Evolutionary conservation across 129 eudicot species (phyloP).

Genomic region (Pulicaria dysenterica): DNA sequence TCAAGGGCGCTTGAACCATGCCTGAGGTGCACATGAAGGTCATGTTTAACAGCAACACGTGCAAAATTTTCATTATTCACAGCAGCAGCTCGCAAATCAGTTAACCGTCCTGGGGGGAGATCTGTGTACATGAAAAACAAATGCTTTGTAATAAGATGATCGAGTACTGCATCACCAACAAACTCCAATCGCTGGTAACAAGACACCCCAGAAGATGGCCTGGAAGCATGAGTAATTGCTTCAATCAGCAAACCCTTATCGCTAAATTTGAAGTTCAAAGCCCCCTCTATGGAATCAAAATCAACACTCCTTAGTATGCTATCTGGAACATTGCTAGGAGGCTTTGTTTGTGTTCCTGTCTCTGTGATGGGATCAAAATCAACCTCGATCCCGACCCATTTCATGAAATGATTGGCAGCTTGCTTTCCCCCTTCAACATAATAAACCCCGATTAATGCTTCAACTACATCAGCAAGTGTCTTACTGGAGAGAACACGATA

Average conservation of each 20-base stretch:
- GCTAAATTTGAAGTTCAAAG: constrained; percentile 59
- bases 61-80: constrained; percentile 99
- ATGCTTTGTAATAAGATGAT: constrained; percentile 93
- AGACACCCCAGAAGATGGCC: constrained; percentile 98
- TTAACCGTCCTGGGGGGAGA: constrained; percentile 96
- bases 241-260: constrained; percentile 75
- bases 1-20: constrained; percentile 98
- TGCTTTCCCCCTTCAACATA: constrained; percentile 92
- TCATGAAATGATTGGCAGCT: constrained; percentile 96
- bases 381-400: constrained; percentile 90
- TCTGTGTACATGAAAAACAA: constrained; percentile 91
- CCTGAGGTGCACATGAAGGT: constrained; percentile 87
- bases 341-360: constrained; percentile 36
- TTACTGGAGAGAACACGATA: constrained; percentile 95
- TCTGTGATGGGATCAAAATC: constrained; percentile 69
- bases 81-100: constrained; percentile 99
- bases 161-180: constrained; percentile 98
- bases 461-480: constrained; percentile 97
- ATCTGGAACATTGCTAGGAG: constrained; percentile 61
- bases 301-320: constrained; percentile 72
- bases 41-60: constrained; percentile 92
- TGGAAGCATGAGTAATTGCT: constrained; percentile 98
- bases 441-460: constrained; percentile 89
- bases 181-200: constrained; percentile 97
- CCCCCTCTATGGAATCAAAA: constrained; percentile 70